Percentiles rank a stretch among this genome's conserved stretches.
phyloP scores from a whole-genome alignment of 495 filamentous ascomycete genomes.

The Aspergillus sclerotioniger region DNA sequence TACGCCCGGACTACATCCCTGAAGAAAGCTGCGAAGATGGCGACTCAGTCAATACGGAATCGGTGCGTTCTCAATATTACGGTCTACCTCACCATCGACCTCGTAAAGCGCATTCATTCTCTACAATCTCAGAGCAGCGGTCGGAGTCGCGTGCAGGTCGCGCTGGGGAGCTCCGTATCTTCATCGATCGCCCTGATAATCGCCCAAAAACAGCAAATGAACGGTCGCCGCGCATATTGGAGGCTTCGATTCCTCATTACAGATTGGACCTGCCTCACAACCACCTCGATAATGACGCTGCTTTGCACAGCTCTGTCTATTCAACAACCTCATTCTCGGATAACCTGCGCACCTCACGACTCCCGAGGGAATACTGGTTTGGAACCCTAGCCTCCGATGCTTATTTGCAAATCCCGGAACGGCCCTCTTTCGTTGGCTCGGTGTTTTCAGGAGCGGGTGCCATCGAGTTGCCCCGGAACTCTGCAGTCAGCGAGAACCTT shows the following conservation, averaged over 20 bases:
- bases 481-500: constrained; percentile 33
- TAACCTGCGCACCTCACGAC: constrained; percentile 50
- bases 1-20: constrained; percentile 32
- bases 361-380: constrained; percentile 26
- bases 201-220: constrained; percentile 68
- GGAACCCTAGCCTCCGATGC: constrained; percentile 20
- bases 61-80: constrained; percentile 26
- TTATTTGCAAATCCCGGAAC: constrained; percentile 26
- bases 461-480: constrained; percentile 34
- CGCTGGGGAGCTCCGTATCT: constrained; percentile 71
- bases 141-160: constrained; percentile 31
- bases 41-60: constrained; percentile 28
- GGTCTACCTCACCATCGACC: constrained; percentile 24
- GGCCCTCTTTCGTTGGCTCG: constrained; percentile 40
- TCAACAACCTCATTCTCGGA: constrained; percentile 54
- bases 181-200: constrained; percentile 75
- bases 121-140: constrained; percentile 55
- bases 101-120: constrained; percentile 62
- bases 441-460: constrained; percentile 50
- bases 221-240: constrained; percentile 55
- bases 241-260: constrained; percentile 84
- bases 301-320: constrained; percentile 72
- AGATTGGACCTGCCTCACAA: constrained; percentile 81
- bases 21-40: constrained; percentile 28
- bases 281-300: constrained; percentile 71